Conservation (phyloP, 495 filamentous ascomycete genomes). For the Penicillium chermesinum region DNA sequence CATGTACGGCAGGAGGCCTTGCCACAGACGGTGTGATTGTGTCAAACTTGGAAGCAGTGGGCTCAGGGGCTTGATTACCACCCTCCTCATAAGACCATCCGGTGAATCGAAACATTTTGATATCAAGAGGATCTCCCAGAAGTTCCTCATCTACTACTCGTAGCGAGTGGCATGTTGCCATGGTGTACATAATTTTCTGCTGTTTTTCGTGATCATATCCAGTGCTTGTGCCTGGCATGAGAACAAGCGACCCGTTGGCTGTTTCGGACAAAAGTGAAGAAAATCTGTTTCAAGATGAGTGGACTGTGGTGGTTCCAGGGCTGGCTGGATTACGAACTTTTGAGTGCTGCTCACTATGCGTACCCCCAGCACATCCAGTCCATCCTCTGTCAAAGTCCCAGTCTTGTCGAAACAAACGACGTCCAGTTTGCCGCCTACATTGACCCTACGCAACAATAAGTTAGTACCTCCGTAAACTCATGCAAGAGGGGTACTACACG, state of each 20-base stretch:
- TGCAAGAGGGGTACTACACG: too few species aligned
- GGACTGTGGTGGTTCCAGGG: neutral
- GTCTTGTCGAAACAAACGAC: conserved; percentile 99
- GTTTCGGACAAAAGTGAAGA: conserved; percentile 55
- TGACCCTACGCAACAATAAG: conserved; percentile 53
- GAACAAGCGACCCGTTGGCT: conserved; percentile 45
- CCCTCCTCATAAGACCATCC: conserved; percentile 91
- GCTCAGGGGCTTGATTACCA: conserved; percentile 41
- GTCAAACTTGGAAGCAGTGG: conserved; percentile 56
- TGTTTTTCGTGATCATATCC: conserved; percentile 57
- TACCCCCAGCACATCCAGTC: conserved; percentile 88
- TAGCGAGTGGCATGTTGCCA: conserved; percentile 96
- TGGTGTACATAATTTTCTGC: conserved; percentile 76
- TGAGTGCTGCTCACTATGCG: conserved; percentile 64
- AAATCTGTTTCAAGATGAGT: conserved; percentile 41
- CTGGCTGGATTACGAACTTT: conserved; percentile 24
- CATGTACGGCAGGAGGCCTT: conserved; percentile 50
- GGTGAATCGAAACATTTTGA: conserved; percentile 99
- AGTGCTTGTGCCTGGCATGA: conserved; percentile 42
- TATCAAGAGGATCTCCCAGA: conserved; percentile 88
- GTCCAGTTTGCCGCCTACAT: conserved; percentile 93
- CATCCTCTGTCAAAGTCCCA: conserved; percentile 95
- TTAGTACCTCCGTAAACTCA: too few species aligned
- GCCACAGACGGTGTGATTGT: conserved; percentile 77
- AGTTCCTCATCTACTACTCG: conserved; percentile 80